Percentiles rank a stretch among this genome's conserved stretches.
Conservation (phyloP, 208 protist genomes). For the Acanthamoeba healyi region DNA sequence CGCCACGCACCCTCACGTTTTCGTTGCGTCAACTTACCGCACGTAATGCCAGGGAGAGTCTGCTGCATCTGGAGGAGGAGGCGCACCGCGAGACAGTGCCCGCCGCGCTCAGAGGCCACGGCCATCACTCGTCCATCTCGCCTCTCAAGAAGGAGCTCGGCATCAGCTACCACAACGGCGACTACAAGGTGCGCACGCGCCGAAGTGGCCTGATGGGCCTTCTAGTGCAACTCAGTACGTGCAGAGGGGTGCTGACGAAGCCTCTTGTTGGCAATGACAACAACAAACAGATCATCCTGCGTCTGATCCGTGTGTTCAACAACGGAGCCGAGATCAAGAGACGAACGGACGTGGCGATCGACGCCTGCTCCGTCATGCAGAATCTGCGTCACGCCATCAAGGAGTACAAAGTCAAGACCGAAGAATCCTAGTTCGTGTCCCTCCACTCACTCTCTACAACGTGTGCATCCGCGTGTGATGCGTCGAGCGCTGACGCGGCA, state of each 20-base stretch:
- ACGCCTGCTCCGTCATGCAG: conserved; percentile 65
- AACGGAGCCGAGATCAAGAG: conserved; percentile 59
- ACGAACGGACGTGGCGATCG: conserved; percentile 10
- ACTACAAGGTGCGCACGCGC: conserved; percentile 54
- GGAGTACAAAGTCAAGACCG: conserved; percentile 69
- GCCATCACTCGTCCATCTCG: neutral
- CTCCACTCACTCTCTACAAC: neutral
- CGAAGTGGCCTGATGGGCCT: too few relatives aligned
- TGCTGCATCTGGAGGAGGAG: neutral
- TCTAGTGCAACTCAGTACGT: too few relatives aligned
- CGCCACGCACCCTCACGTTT: neutral
- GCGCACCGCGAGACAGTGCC: neutral
- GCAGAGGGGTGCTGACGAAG: too few relatives aligned
- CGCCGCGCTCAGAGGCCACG: neutral
- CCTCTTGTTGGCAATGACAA: neutral
- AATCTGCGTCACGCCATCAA: conserved; percentile 70
- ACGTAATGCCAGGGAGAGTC: neutral
- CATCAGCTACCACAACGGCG: conserved; percentile 64
- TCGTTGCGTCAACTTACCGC: neutral
- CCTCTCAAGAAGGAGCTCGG: conserved; percentile 63
- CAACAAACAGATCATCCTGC: conserved; percentile 37
- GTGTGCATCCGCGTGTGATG: neutral
- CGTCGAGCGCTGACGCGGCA: neutral
- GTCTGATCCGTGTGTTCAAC: conserved; percentile 60
- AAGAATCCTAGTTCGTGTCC: neutral